Percentiles rank a stretch among this genome's conserved stretches.
phyloP scores from a whole-genome alignment of 495 filamentous ascomycete species.

The Penicillium parvum region DNA sequence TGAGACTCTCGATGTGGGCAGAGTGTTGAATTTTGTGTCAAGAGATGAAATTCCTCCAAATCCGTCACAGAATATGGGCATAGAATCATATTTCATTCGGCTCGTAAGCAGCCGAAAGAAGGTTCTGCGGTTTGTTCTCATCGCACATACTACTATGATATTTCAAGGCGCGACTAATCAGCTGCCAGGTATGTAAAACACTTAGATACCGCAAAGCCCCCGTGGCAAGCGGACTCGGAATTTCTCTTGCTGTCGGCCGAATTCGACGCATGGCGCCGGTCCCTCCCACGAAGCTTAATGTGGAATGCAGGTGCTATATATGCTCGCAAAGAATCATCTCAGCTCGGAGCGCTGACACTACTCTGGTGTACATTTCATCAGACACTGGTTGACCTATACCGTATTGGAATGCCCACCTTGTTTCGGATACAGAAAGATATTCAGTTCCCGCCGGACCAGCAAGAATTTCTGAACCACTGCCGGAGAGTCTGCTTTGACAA shows the following conservation, averaged over 20 bases:
- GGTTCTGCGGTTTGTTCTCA: slow-evolving; percentile 11
- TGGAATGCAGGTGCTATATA: slow-evolving; percentile 12
- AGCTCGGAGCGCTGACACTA: slow-evolving; percentile 14
- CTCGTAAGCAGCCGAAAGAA: slow-evolving; percentile 15
- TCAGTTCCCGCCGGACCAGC: slow-evolving; percentile 10
- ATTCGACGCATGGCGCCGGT: slow-evolving; percentile 8
- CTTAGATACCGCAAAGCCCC: slow-evolving; percentile 10
- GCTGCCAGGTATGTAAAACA: slow-evolving; percentile 15
- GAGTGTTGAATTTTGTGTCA: slow-evolving; percentile 6
- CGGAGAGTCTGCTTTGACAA: slow-evolving; percentile 12
- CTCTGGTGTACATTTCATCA: slow-evolving; percentile 20
- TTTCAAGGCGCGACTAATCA: background rate
- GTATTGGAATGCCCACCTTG: slow-evolving; percentile 14
- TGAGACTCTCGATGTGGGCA: slow-evolving; percentile 9
- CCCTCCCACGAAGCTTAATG: slow-evolving; percentile 9
- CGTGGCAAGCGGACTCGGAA: slow-evolving; percentile 13
- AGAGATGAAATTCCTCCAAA: slow-evolving; percentile 1
- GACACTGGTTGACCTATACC: slow-evolving; percentile 18
- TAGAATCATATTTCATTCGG: slow-evolving; percentile 18
- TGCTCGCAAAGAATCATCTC: slow-evolving; percentile 15
- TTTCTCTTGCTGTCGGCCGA: slow-evolving; percentile 9
- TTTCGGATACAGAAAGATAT: slow-evolving; percentile 12
- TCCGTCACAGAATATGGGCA: slow-evolving; percentile 17
- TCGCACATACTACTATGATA: background rate
- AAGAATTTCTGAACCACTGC: slow-evolving; percentile 11